phyloP scores from a whole-genome alignment of 2,329 filamentous ascomycete genomes.

The Pseudogymnoascus sp. region DNA sequence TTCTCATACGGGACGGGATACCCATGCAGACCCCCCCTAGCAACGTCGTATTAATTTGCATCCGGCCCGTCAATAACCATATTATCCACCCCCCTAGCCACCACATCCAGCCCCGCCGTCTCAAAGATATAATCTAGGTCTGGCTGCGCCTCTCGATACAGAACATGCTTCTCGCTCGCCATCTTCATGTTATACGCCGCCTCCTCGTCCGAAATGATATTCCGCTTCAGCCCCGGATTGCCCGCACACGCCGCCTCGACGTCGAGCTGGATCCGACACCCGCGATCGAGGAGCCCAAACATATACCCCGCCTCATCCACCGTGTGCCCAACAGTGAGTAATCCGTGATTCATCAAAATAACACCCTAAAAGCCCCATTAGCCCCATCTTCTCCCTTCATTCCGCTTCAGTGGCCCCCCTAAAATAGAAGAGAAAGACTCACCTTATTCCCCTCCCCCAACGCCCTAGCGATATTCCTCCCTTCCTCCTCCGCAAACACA shows the following conservation, averaged over 20 bases:
- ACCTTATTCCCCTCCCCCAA: conserved; percentile 48
- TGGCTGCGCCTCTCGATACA: conserved; percentile 41
- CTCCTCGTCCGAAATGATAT: conserved; percentile 47
- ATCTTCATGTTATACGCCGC: conserved; percentile 45
- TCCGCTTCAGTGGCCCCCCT: too few species aligned
- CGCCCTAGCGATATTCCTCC: conserved; percentile 53
- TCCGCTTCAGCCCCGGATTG: conserved; percentile 38
- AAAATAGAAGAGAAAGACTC: background rate
- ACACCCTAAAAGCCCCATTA: conserved; percentile 36
- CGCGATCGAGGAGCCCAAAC: conserved; percentile 60
- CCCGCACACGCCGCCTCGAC: conserved; percentile 58
- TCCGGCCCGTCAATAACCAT: conserved; percentile 21
- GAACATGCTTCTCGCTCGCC: conserved; percentile 38
- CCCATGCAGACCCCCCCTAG: background rate
- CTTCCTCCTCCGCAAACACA: conserved; percentile 56
- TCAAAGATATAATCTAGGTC: conserved; percentile 42
- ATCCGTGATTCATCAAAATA: conserved; percentile 64
- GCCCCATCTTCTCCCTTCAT: background rate
- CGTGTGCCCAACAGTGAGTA: conserved; percentile 62
- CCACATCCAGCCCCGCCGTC: conserved; percentile 29
- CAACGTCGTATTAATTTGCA: background rate
- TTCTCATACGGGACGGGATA: background rate
- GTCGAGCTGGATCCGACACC: conserved; percentile 59
- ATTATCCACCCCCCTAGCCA: conserved; percentile 26
- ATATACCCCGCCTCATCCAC: conserved; percentile 69